Conservation (phyloP, 305 asterid genomes). For the Rubia tinctorum region DNA sequence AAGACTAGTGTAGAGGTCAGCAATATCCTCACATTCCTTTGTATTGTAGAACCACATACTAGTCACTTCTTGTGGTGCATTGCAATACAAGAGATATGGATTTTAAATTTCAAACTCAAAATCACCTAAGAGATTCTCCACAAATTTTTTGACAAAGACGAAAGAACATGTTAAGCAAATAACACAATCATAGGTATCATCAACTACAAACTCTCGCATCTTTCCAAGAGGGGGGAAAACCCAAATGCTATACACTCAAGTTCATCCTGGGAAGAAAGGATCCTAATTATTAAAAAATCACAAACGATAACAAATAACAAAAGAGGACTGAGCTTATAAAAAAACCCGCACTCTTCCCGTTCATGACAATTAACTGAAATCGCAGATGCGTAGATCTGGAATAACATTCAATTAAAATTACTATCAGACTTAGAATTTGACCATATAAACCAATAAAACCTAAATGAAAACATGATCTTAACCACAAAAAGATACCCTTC, state of each 20-base stretch:
- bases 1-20: constrained; percentile 25
- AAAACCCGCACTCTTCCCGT: constrained; percentile 34
- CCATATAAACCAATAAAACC: not conserved
- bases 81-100: constrained; percentile 41
- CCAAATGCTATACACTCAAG: not conserved
- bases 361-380: constrained; percentile 44
- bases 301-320: not conserved
- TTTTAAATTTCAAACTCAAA: constrained; percentile 41
- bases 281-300: not conserved
- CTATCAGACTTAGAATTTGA: not conserved
- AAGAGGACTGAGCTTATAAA: constrained; percentile 2
- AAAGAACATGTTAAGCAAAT: not conserved
- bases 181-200: not conserved
- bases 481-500: constrained; percentile 43
- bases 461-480: constrained; percentile 9
- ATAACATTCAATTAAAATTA: constrained; percentile 1
- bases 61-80: constrained; percentile 38
- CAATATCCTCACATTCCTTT: constrained; percentile 35
- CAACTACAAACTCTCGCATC: not conserved
- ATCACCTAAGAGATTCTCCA: constrained; percentile 40
- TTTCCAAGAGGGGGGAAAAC: not conserved
- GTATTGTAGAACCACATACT: constrained; percentile 44
- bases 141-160: constrained; percentile 31
- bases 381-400: constrained; percentile 35
- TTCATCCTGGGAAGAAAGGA: not conserved